phyloP scores from a whole-genome alignment of 2,329 filamentous ascomycete genomes.

The Malbranchea cinnamomea region DNA sequence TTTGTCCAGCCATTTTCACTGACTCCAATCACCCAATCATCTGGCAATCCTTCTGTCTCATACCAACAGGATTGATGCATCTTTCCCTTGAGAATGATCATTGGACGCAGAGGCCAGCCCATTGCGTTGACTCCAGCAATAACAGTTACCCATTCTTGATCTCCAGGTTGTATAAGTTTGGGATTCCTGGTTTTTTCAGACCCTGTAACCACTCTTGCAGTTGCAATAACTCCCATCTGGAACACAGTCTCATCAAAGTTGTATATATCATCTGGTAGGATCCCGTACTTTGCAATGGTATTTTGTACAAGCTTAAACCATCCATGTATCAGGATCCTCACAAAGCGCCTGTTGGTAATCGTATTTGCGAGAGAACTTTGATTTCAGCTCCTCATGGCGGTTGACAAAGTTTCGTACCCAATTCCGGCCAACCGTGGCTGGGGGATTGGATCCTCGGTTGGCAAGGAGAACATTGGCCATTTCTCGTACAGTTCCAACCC shows the following conservation, averaged over 20 bases:
- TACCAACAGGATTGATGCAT: slow-evolving; percentile 2
- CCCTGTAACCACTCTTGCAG: slow-evolving; percentile 3
- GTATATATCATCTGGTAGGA: slow-evolving; percentile 6
- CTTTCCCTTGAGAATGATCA: slow-evolving; percentile 4
- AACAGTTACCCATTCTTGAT: slow-evolving; percentile 11
- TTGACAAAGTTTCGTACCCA: slow-evolving; percentile 3
- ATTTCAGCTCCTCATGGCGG: neutral
- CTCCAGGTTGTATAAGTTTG: slow-evolving; percentile 10
- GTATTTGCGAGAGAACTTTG: slow-evolving; percentile 1
- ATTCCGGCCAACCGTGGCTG: slow-evolving; percentile 1
- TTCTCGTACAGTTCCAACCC: too few relatives aligned
- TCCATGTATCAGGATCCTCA: slow-evolving; percentile 2
- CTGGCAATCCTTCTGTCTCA: slow-evolving; percentile 1
- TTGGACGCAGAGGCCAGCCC: slow-evolving; percentile 3
- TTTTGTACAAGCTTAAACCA: slow-evolving; percentile 2
- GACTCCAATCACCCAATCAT: neutral
- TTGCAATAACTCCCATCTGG: slow-evolving; percentile 4
- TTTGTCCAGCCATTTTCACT: slow-evolving; percentile 1
- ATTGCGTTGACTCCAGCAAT: slow-evolving; percentile 7
- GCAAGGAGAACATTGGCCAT: too few relatives aligned
- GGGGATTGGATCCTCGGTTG: too few relatives aligned
- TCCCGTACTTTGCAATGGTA: slow-evolving; percentile 6
- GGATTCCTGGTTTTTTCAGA: slow-evolving; percentile 6
- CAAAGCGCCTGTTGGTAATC: slow-evolving; percentile 4
- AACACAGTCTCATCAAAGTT: slow-evolving; percentile 10